Evolutionary conservation across 2,329 filamentous ascomycete species (phyloP).

Genomic region (Aspergillus aculeatus): DNA sequence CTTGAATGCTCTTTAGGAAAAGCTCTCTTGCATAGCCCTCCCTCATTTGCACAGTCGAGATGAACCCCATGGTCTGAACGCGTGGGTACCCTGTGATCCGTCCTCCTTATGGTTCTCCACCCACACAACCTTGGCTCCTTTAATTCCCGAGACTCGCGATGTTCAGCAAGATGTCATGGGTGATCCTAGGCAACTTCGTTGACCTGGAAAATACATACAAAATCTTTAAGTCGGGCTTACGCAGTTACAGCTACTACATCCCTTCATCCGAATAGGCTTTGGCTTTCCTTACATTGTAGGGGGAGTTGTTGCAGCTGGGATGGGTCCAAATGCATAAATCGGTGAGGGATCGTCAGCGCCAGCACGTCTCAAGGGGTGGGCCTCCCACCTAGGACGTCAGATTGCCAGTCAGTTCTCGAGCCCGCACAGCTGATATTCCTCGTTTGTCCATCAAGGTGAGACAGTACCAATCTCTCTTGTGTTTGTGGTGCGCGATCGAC

Average conservation of each 20-base stretch:
- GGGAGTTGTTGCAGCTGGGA: neutral
- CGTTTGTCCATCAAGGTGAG: neutral
- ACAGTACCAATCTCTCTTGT: neutral
- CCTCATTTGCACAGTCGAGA: slow-evolving; percentile 12
- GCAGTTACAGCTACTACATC: neutral
- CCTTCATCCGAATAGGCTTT: neutral
- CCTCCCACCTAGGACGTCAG: neutral
- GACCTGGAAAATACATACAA: neutral
- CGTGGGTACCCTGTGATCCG: slow-evolving; percentile 17
- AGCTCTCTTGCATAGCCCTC: neutral
- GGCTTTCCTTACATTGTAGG: neutral
- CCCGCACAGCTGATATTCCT: too few relatives aligned
- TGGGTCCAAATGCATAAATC: neutral
- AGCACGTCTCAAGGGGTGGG: neutral
- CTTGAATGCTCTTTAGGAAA: neutral
- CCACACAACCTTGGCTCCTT: neutral
- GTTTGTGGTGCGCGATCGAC: neutral
- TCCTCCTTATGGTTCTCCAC: slow-evolving; percentile 14
- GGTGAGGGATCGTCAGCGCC: neutral
- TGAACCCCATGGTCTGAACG: slow-evolving; percentile 17
- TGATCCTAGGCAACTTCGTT: neutral
- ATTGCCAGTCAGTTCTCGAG: neutral
- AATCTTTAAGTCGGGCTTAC: neutral
- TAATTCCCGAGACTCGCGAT: neutral
- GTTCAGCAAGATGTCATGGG: neutral